phyloP scores from a whole-genome alignment of 1,139 yeast genomes.

The Yamadazyma epiphylla region DNA sequence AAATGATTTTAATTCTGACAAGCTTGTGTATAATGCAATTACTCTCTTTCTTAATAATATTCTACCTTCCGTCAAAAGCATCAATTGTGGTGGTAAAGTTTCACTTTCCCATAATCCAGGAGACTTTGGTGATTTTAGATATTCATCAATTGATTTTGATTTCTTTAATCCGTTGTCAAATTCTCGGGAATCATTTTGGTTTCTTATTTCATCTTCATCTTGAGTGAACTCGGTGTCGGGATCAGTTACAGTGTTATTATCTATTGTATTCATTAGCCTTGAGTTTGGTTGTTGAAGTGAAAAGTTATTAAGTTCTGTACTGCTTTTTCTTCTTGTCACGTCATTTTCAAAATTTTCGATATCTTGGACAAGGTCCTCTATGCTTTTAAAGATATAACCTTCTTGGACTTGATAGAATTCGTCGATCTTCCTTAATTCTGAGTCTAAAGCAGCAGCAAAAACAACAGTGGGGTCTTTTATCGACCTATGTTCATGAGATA shows the following conservation, averaged over 20 bases:
- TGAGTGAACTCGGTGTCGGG: constrained; percentile 32
- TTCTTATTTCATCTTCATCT: constrained; percentile 19
- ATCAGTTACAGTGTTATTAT: constrained; percentile 20
- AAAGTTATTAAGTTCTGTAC: constrained; percentile 2
- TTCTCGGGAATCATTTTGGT: constrained; percentile 4
- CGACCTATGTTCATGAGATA: constrained; percentile 18
- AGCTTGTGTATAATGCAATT: constrained; percentile 53
- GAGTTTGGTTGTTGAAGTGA: constrained; percentile 2
- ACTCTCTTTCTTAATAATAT: constrained; percentile 55
- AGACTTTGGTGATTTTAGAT: constrained; percentile 36
- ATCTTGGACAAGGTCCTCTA: constrained; percentile 51
- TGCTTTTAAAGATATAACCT: constrained; percentile 39
- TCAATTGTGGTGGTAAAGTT: constrained; percentile 37
- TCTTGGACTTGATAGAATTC: constrained; percentile 55
- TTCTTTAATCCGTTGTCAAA: constrained; percentile 15
- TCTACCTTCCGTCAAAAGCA: constrained; percentile 39
- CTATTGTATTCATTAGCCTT: constrained; percentile 2
- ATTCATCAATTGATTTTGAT: constrained; percentile 33
- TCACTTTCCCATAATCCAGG: constrained; percentile 34
- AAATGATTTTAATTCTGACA: constrained; percentile 63
- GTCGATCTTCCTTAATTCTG: constrained; percentile 58
- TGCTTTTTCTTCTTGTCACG: constrained; percentile 8
- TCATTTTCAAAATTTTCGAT: constrained; percentile 44
- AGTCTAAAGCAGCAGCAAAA: constrained; percentile 51
- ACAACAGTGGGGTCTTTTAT: constrained; percentile 24